Evolutionary conservation across 2,329 filamentous ascomycete genomes (phyloP), one percentile per base, ranked within the genome.

Genomic region (Dichotomopilus funicola): DNA sequence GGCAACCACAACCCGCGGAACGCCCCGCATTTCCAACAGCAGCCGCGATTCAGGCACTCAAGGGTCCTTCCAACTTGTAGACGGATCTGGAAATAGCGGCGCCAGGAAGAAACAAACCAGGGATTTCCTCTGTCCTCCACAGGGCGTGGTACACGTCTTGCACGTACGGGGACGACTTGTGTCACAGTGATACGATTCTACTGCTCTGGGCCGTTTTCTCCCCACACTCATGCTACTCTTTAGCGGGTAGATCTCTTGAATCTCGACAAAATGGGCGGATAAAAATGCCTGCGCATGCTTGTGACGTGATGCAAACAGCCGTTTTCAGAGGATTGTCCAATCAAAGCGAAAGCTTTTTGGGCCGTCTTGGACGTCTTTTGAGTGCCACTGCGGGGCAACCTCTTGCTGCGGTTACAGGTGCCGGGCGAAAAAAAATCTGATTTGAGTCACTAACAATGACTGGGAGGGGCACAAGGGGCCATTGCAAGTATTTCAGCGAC

Each of bases 341-440:
- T 65, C 58, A 62, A 11, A 47, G 3, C n/a, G 13, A 9, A 11
- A 42, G 42, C 55, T 47, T 27, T 44, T 27, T 31, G 34, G 48
- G 47, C 59, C 49, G 54, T 53, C 38, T 55, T 52, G 46, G 46
- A 33, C 41, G 31, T 43, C 41, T 48, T 49, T 37, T 49, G 57
- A 48, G 61, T 64, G 62, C 62, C 61, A 63, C 63, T 64, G 63
- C 63, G 63, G 63, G 63, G 63, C 59, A 51, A 19, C 38, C 19
- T 27, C 19, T 61, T 35, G 53, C 51, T 54, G 53, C 55, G 51
- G 54, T 57, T 46, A 47, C 51, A 48, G 40, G 47, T 57, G 59
- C 53, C 59, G 55, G 51, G 35, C 48, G 59, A 65, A 64, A 63
- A 64, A 61, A 56, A n/a, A 33, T 65, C 61, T 64, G 62, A 59